These are phyloP conservation scores for Tephrocybe rancida DNA, from an alignment of 768 basidiomycete species.

Conservation along the genomic window DNA sequence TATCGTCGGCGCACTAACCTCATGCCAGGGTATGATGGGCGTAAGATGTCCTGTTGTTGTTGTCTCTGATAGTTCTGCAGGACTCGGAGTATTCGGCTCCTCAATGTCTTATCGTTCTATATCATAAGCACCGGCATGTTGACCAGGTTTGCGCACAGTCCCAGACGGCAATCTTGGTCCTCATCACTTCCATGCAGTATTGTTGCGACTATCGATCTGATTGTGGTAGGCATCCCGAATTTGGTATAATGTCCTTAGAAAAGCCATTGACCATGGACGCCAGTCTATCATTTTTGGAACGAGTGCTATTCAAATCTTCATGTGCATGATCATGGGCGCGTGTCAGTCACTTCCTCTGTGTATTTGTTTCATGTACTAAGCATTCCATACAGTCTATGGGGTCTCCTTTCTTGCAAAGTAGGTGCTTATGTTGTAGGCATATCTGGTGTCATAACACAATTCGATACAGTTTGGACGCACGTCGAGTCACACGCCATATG, in stretches of 20 bases:
- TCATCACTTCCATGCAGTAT: background rate
- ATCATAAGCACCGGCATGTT: background rate
- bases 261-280: background rate
- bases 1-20: background rate
- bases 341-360: background rate
- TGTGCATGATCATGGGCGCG: background rate
- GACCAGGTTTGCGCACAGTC: background rate
- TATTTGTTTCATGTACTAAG: too few species aligned
- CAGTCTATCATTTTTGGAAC: background rate
- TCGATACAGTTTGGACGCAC: too few species aligned
- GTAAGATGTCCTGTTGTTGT: too few species aligned
- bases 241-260: background rate
- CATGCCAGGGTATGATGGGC: background rate
- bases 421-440: too few species aligned
- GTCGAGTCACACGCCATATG: too few species aligned
- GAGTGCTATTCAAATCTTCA: background rate
- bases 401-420: background rate
- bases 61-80: background rate
- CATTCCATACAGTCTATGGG: background rate
- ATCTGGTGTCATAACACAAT: too few species aligned
- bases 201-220: background rate
- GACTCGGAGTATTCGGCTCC: background rate
- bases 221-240: too few species aligned
- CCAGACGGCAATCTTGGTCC: too few species aligned
- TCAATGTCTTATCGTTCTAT: background rate